phyloP scores from a whole-genome alignment of 805 yeast species.

The Ascoidea asiatica region DNA sequence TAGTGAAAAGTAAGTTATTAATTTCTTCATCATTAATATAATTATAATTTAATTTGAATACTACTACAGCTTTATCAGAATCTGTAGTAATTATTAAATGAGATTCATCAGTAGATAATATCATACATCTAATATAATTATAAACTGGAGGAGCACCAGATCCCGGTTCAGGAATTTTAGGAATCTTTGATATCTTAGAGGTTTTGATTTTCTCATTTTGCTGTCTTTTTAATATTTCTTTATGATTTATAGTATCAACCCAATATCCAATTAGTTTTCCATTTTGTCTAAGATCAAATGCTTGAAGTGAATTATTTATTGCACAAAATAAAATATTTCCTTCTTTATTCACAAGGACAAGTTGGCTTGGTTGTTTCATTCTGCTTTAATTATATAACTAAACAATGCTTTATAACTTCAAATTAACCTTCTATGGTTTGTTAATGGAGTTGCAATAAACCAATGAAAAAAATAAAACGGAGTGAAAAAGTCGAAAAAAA shows the following conservation, averaged over 20 bases:
- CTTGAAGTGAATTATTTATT: slow-evolving; percentile 45
- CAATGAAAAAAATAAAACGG: no score
- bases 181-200: slow-evolving; percentile 21
- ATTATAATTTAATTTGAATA: slow-evolving; percentile 28
- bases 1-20: slow-evolving; percentile 27
- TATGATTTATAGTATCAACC: slow-evolving; percentile 44
- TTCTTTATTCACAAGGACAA: slow-evolving; percentile 27
- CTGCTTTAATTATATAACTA: no score
- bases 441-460: no score
- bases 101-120: slow-evolving; percentile 36
- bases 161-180: slow-evolving; percentile 50
- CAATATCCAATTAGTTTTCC: slow-evolving; percentile 42
- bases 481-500: no score
- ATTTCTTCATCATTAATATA: slow-evolving; percentile 10
- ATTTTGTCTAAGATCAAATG: slow-evolving; percentile 25
- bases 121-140: slow-evolving; percentile 55
- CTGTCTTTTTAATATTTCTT: slow-evolving; percentile 30
- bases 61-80: slow-evolving; percentile 66
- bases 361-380: slow-evolving; percentile 66
- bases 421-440: no score
- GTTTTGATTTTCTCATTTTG: slow-evolving; percentile 26
- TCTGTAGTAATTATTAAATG: slow-evolving; percentile 62
- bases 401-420: no score
- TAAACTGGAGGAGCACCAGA: slow-evolving; percentile 56
- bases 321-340: slow-evolving; percentile 41